phyloP scores from a whole-genome alignment of 1,284 basidiomycete species.

The Pyrrhoderma lamaoense region DNA sequence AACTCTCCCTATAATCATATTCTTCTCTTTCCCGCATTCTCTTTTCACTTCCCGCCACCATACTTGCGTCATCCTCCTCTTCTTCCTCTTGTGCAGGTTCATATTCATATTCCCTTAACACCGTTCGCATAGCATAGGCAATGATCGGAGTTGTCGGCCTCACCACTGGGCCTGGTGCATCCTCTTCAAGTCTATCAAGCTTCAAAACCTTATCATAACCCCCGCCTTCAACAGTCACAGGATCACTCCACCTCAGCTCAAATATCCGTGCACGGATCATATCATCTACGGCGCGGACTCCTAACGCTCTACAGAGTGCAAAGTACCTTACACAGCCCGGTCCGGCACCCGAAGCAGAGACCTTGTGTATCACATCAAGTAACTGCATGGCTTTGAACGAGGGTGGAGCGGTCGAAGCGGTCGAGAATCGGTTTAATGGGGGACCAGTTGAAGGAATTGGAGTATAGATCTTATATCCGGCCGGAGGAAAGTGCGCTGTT shows the following conservation, averaged over 20 bases:
- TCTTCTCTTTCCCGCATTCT: background rate
- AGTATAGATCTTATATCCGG: conserved; percentile 59
- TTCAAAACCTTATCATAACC: conserved; percentile 7
- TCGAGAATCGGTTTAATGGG: background rate
- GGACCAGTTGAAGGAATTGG: conserved; percentile 31
- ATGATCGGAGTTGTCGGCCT: conserved; percentile 71
- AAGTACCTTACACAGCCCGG: conserved; percentile 53
- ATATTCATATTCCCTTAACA: conserved; percentile 68
- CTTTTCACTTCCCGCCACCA: background rate
- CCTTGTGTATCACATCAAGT: conserved; percentile 65
- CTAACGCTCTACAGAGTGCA: conserved; percentile 67
- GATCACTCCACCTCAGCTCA: conserved; percentile 69
- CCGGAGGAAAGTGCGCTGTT: conserved; percentile 20
- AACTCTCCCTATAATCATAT: conserved; percentile 2
- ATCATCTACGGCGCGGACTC: conserved; percentile 70
- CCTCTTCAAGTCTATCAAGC: conserved; percentile 11
- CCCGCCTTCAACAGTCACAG: conserved; percentile 36
- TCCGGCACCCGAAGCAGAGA: conserved; percentile 27
- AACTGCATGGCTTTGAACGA: conserved; percentile 68
- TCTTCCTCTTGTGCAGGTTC: conserved; percentile 39
- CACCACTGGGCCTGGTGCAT: conserved; percentile 56
- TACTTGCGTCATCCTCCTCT: conserved; percentile 15
- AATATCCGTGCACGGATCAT: conserved; percentile 70
- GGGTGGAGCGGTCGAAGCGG: conserved; percentile 24
- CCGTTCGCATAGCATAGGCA: conserved; percentile 71